These are phyloP conservation scores for Fermentozyma sake DNA, from an alignment of 1,139 yeast species.

Conservation along the genomic window DNA sequence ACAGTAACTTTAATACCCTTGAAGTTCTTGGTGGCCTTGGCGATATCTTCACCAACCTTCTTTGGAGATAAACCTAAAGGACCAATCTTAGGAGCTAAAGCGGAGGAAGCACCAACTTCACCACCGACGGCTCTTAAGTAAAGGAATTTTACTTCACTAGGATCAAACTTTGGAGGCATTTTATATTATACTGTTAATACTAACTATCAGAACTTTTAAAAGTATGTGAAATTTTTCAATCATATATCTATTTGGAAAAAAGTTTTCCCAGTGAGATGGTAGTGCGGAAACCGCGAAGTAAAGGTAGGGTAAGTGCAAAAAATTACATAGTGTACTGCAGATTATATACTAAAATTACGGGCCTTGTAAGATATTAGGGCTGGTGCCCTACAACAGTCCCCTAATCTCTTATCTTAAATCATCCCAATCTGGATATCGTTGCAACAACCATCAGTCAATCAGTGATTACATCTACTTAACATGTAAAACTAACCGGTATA, in stretches of 20 bases:
- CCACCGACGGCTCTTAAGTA: constrained; percentile 99
- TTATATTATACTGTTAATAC: constrained; percentile 19
- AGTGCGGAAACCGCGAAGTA: too few relatives aligned
- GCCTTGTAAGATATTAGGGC: too few relatives aligned
- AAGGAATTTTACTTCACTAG: constrained; percentile 96
- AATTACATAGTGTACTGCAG: too few relatives aligned
- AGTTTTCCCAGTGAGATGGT: too few relatives aligned
- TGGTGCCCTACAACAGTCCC: too few relatives aligned
- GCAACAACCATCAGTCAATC: background rate
- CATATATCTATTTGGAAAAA: constrained; percentile 4
- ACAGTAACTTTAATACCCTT: constrained; percentile 99
- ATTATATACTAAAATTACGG: too few relatives aligned
- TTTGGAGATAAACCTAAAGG: constrained; percentile 99
- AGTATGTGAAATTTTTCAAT: too few relatives aligned
- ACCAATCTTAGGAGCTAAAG: constrained; percentile 99
- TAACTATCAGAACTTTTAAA: too few relatives aligned
- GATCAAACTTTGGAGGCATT: constrained; percentile 98
- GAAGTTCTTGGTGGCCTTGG: constrained; percentile 99
- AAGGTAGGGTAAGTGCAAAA: too few relatives aligned
- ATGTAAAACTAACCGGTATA: too few relatives aligned
- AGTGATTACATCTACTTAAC: constrained; percentile 3
- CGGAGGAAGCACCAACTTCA: constrained; percentile 99
- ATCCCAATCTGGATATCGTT: too few relatives aligned
- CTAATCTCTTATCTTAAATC: too few relatives aligned
- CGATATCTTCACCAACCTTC: constrained; percentile 99